phyloP scores from a whole-genome alignment of 2,329 filamentous ascomycete species.

The Claviceps humidiphila region DNA sequence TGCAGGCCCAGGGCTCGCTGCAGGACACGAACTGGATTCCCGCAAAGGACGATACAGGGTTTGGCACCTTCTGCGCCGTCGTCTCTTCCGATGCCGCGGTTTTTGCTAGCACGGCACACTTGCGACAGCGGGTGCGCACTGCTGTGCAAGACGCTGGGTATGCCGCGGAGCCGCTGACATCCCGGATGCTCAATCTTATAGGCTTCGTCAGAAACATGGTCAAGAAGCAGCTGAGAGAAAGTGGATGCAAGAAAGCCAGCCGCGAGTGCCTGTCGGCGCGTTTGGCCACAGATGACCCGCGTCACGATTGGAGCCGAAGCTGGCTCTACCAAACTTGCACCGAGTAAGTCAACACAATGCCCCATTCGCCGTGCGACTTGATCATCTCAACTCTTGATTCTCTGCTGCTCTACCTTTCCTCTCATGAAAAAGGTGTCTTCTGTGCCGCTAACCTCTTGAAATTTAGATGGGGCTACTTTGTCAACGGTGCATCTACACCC shows the following conservation, averaged over 20 bases:
- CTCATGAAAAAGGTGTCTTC: not conserved
- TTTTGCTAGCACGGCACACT: slow-evolving; percentile 26
- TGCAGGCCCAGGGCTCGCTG: slow-evolving; percentile 27
- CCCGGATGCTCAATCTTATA: slow-evolving; percentile 38
- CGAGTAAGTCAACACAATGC: slow-evolving; percentile 23
- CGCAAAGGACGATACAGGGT: slow-evolving; percentile 23
- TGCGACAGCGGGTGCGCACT: slow-evolving; percentile 21
- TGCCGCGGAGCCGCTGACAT: slow-evolving; percentile 22
- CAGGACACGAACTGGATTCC: slow-evolving; percentile 44
- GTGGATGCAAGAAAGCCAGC: slow-evolving; percentile 8
- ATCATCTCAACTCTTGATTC: not conserved
- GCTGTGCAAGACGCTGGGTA: slow-evolving; percentile 31
- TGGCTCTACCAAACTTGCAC: slow-evolving; percentile 45
- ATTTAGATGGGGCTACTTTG: slow-evolving; percentile 61
- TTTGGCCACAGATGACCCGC: slow-evolving; percentile 9
- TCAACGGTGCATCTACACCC: slow-evolving; percentile 59
- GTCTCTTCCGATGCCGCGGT: slow-evolving; percentile 28
- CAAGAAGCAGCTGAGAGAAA: slow-evolving; percentile 6
- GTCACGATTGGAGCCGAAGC: slow-evolving; percentile 16
- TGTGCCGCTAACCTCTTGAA: not conserved
- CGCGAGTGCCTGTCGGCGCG: slow-evolving; percentile 20
- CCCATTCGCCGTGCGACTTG: not conserved
- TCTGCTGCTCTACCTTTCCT: not conserved
- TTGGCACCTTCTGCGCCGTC: slow-evolving; percentile 35
- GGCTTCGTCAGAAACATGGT: slow-evolving; percentile 28